Evolutionary conservation across 2,329 filamentous ascomycete species (phyloP).

Genomic region (Claviceps quebecensis): DNA sequence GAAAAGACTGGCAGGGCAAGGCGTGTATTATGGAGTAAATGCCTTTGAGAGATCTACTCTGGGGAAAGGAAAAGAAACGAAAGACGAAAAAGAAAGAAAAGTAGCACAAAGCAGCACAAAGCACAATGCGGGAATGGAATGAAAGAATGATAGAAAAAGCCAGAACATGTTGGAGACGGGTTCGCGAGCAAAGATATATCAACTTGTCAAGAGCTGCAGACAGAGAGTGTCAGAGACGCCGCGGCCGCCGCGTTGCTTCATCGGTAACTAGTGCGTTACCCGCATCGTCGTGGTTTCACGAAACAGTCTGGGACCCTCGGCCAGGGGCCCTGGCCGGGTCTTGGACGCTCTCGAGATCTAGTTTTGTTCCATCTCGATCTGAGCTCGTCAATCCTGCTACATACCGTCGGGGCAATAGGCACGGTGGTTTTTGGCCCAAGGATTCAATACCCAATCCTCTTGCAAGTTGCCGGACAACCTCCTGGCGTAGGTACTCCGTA

Average conservation of each 20-base stretch:
- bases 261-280: conserved; percentile 1
- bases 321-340: conserved; percentile 7
- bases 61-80: conserved; percentile 7
- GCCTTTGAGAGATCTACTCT: neutral
- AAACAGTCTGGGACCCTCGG: conserved; percentile 9
- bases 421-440: conserved; percentile 11
- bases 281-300: conserved; percentile 6
- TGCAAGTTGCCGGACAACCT: neutral
- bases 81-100: neutral
- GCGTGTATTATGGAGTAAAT: conserved; percentile 8
- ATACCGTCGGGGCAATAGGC: conserved; percentile 9
- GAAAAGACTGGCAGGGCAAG: conserved; percentile 15
- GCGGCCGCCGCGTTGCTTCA: neutral
- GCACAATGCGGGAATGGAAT: neutral
- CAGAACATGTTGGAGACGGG: neutral
- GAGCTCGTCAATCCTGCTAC: conserved; percentile 7
- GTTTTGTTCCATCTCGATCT: conserved; percentile 14
- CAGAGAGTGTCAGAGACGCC: neutral
- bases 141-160: conserved; percentile 7
- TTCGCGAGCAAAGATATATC: conserved; percentile 8
- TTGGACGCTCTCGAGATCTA: conserved; percentile 12
- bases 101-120: neutral
- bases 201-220: neutral
- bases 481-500: neutral
- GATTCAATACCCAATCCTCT: conserved; percentile 5